phyloP scores from a whole-genome alignment of 2,329 filamentous ascomycete genomes.

The Monilinia fructicola region DNA sequence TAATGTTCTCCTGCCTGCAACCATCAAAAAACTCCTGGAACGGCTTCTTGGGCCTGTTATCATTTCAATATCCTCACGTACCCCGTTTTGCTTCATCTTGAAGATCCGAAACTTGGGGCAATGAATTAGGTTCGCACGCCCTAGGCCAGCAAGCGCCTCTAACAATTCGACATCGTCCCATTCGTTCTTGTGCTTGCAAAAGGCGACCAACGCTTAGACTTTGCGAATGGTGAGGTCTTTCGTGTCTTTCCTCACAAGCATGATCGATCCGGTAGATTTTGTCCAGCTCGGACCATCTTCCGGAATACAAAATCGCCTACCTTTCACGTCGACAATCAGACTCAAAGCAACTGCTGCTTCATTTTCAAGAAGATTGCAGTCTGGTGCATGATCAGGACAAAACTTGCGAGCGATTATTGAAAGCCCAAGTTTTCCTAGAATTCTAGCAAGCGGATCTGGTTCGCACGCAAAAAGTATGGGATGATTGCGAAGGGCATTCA shows the following conservation, averaged over 20 bases:
- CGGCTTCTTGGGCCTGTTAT: background rate
- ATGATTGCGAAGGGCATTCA: background rate
- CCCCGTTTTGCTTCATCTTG: background rate
- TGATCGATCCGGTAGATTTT: background rate
- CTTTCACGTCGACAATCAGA: background rate
- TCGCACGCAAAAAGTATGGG: background rate
- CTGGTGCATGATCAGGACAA: background rate
- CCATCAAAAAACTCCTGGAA: background rate
- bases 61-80: background rate
- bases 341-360: background rate
- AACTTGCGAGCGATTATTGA: background rate
- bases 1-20: background rate
- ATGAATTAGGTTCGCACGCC: background rate
- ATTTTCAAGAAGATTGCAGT: background rate
- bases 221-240: background rate
- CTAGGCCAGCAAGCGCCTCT: background rate
- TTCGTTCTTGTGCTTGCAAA: background rate
- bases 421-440: background rate
- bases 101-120: background rate
- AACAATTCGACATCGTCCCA: background rate
- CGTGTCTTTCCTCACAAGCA: background rate
- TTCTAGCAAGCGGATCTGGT: background rate
- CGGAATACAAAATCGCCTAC: background rate
- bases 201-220: background rate
- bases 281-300: background rate